Evolutionary conservation across 1,139 yeast species (phyloP), one percentile per base, ranked within the genome.

Genomic region (Sugiyamaella xylanicola): DNA sequence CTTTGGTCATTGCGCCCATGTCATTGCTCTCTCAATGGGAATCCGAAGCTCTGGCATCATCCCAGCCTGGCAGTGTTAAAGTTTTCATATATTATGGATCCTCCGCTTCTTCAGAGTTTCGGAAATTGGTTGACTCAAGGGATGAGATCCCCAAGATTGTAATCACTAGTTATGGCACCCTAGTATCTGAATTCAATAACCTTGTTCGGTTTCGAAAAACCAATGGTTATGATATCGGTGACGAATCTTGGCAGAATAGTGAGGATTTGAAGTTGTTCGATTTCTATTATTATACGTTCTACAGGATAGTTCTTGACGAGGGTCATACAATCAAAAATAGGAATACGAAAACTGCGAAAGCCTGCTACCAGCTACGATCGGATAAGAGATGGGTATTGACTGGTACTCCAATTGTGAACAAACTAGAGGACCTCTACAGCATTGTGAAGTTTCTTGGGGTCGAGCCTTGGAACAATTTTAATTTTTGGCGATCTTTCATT

Each of bases 401-500:
- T 0, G 99, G 99, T 13, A 93, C 99, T 0, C 98, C 99, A 0
- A 89, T 93, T 48, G 87, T 92, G 50, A 93, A 93, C 70, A 75
- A 92, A 59, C 76, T 93, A 7, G 97, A 93, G 68, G 99, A 93
- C 70, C 73, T 93, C 51, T 93, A 81, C 67, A 85, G 96, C 2
- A 72, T 91, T 51, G 82, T 91, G 16, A 85, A 84, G 64, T 93
- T 86, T 65, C 73, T 93, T 47, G 79, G 83, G 47, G 73, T 92
- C 11, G 92, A 88, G 63, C 98, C 98, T 0, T 93, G 98, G 98
- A 79, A 85, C 51, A 87, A 87, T 64, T 85, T 87, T 59, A 79
- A 90, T 0, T 86, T 87, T 62, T 93, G 99, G 99, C 87, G 86
- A 64, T 84, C 92, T 5, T 91, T 92, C 68, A 83, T 93, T 29